Base-by-base conservation (phyloP, 305 asterid species). In the Plantago lanceolata region DNA sequence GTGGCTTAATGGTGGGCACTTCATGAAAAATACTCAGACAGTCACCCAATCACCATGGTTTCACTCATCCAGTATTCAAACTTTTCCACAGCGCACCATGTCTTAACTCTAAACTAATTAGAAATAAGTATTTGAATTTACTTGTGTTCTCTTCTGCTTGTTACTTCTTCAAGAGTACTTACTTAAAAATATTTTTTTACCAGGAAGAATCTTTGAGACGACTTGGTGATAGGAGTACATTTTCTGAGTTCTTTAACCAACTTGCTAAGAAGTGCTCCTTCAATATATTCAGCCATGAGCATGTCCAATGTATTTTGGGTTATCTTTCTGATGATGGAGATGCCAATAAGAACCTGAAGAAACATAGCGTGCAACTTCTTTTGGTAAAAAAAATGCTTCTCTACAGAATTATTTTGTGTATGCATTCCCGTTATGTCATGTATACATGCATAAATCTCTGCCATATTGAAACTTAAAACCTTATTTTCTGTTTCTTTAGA, bases 201-300 rank as follows among this genome's bases (percentile, higher is more conserved):
- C 87, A 91, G 98, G 96, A 84, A 64, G 69, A 64, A 14, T 78
- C 70, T 73, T 59, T 81, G 76, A 81, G 69, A 63, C 83, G 75
- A 73, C 71, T 76, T 57, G 85, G 79, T 57, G 81, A 73, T 31
- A 73, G 40, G 68, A 82, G 64, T 79, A 74, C 76, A 69, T 75
- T 79, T 65, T 66, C 76, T 69, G 86, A 86, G 66, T 89, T 91
- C 82, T 63, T 86, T 65, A 75, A 71, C 56, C 65, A 73, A 71
- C 86, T 91, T 68, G 79, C 70, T 49, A 65, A 61, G 67, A 89
- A 85, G 80, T 86, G 87, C 67, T 79, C 81, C 68, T 81, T 75
- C 62, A 91, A 86, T 75, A 72, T 89, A 69, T 88, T 89, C 76
- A 75, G 84, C 78, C 78, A 68, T 11, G 79, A 85, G 77, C 88